Conservation (phyloP, 352 stramenopile species). For the Phytophthora aleatoria region DNA sequence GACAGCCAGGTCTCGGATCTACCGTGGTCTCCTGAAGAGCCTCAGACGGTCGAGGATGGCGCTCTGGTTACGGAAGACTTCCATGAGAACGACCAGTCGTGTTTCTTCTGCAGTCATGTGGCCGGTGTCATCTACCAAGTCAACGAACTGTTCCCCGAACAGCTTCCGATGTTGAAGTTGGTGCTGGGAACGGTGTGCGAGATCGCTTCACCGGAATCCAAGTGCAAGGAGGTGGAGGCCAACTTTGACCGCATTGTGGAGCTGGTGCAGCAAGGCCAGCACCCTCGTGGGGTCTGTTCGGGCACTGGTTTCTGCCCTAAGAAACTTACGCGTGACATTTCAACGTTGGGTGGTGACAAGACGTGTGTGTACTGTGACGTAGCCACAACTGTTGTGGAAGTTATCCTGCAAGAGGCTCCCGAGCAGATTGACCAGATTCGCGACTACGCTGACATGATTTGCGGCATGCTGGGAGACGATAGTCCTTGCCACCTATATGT, state of each 20-base stretch:
- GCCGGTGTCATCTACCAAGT: slow-evolving; percentile 50
- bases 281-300: slow-evolving; percentile 52
- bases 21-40: slow-evolving; percentile 8
- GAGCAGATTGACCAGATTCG: slow-evolving; percentile 56
- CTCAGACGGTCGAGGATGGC: slow-evolving; percentile 8
- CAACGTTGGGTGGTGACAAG: slow-evolving; percentile 32
- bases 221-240: slow-evolving; percentile 52
- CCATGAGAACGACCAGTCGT: slow-evolving; percentile 29
- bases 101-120: slow-evolving; percentile 56
- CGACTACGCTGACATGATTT: slow-evolving; percentile 60
- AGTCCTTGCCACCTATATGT: slow-evolving; percentile 57
- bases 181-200: slow-evolving; percentile 51
- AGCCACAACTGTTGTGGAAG: slow-evolving; percentile 50
- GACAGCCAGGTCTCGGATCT: slow-evolving; percentile 14
- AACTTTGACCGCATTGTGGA: slow-evolving; percentile 71
- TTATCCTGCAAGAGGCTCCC: slow-evolving; percentile 48
- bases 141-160: slow-evolving; percentile 35
- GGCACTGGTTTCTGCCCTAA: slow-evolving; percentile 45
- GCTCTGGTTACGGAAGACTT: slow-evolving; percentile 10
- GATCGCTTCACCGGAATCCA: slow-evolving; percentile 39
- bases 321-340: slow-evolving; percentile 5
- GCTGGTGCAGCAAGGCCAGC: slow-evolving; percentile 50
- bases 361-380: slow-evolving; percentile 68
- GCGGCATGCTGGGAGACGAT: slow-evolving; percentile 51
- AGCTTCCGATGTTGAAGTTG: slow-evolving; percentile 50